Evolutionary conservation across 208 protist genomes (phyloP).

Genomic region (Phytomonas sp.): DNA sequence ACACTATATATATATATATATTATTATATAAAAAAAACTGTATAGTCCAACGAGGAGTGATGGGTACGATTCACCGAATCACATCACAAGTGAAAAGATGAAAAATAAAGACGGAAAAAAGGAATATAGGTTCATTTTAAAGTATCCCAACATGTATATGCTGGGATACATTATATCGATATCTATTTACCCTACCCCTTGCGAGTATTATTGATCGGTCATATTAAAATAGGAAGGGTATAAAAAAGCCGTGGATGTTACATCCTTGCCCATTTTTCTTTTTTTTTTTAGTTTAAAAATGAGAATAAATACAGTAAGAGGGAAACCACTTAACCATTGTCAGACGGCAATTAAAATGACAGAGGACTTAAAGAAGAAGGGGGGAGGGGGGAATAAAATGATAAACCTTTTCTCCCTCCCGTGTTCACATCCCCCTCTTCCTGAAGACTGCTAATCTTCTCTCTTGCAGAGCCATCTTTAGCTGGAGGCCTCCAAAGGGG

Average conservation of each 20-base stretch:
- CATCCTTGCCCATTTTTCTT: neutral
- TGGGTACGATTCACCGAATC: neutral
- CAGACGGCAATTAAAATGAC: neutral
- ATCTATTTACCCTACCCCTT: neutral
- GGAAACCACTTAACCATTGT: slow-evolving; percentile 4
- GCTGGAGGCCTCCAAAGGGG: neutral
- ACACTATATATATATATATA: too few relatives aligned
- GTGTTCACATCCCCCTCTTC: neutral
- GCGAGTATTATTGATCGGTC: neutral
- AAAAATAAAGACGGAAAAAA: neutral
- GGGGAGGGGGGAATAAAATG: neutral
- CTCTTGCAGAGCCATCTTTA: neutral
- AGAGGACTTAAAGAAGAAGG: neutral
- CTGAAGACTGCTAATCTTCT: neutral
- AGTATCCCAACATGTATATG: neutral
- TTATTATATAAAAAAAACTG: neutral
- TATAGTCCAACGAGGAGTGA: neutral
- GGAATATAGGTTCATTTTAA: neutral
- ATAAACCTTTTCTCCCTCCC: neutral
- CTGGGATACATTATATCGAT: neutral
- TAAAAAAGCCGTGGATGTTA: neutral
- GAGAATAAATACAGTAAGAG: slow-evolving; percentile 8
- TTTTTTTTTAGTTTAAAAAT: slow-evolving; percentile 8
- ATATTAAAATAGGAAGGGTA: neutral
- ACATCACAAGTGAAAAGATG: neutral